A percentile compares a stretch with the other conserved stretches of the same genome.
Evolutionary conservation across 768 basidiomycete species (phyloP).

Genomic region (Xerocomus potaroensis): DNA sequence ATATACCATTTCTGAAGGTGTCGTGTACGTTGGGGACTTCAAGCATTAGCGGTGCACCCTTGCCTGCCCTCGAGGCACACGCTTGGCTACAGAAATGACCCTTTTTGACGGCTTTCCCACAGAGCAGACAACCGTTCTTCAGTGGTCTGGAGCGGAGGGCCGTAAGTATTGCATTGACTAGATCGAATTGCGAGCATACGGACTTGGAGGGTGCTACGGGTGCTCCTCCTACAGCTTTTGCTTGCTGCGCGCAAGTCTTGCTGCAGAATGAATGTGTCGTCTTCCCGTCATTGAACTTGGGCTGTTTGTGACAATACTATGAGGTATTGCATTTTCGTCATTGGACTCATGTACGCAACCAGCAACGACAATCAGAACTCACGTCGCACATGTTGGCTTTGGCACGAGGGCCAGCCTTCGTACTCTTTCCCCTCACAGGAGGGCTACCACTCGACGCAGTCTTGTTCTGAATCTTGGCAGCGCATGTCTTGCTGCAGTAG

Average conservation of each 20-base stretch:
- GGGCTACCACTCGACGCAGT: conserved; percentile 22
- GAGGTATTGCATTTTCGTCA: conserved; percentile 6
- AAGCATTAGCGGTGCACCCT: conserved; percentile 51
- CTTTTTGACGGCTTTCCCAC: conserved; percentile 53
- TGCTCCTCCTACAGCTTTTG: conserved; percentile 29
- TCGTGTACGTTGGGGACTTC: conserved; percentile 57
- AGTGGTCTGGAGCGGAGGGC: conserved; percentile 29
- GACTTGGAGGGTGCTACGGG: conserved; percentile 28
- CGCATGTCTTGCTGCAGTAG: conserved; percentile 57
- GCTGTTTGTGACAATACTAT: conserved; percentile 56
- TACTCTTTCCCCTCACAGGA: conserved; percentile 24
- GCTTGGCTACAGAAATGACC: conserved; percentile 60
- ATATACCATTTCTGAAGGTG: conserved; percentile 63
- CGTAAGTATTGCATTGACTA: conserved; percentile 30
- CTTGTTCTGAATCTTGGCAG: conserved; percentile 41
- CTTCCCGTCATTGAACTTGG: conserved; percentile 56
- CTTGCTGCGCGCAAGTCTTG: conserved; percentile 56
- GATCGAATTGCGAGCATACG: conserved; percentile 19
- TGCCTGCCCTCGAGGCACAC: conserved; percentile 53
- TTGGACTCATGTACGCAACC: background rate
- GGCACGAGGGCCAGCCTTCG: conserved; percentile 22
- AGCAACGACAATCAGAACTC: conserved; percentile 18
- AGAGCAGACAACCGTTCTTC: conserved; percentile 54
- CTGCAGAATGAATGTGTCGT: conserved; percentile 60
- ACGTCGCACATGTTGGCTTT: conserved; percentile 49